These are phyloP conservation scores for Leersia perrieri DNA, from an alignment of 176 grass and related monocot genomes.

Conservation along the genomic window DNA sequence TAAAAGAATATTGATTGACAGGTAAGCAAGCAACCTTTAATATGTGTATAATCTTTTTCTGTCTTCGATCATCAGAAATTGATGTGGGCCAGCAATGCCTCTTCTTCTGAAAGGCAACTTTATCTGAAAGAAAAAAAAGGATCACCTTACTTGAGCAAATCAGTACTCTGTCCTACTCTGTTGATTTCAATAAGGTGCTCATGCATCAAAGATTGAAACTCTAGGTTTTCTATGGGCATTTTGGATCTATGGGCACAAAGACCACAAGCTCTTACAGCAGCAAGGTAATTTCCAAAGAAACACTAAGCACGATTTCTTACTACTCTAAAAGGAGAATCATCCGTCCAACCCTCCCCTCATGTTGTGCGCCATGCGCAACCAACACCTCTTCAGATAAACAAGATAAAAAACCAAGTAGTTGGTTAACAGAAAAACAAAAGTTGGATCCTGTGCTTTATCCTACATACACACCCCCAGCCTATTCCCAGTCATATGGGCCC, in stretches of 20 bases:
- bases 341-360: too few species aligned
- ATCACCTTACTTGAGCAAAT: not conserved
- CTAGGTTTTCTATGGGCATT: too few species aligned
- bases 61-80: conserved; percentile 50
- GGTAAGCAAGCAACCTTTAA: conserved; percentile 54
- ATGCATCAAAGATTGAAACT: not conserved
- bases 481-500: too few species aligned
- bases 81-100: conserved; percentile 37
- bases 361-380: too few species aligned
- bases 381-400: too few species aligned
- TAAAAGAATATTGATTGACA: conserved; percentile 4
- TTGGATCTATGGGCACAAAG: conserved; percentile 1
- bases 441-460: too few species aligned
- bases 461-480: too few species aligned
- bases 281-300: not conserved
- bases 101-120: conserved; percentile 35
- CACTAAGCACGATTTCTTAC: conserved; percentile 10
- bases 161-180: conserved; percentile 22
- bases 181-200: not conserved
- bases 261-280: not conserved
- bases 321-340: too few species aligned
- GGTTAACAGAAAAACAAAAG: too few species aligned
- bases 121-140: conserved; percentile 31
- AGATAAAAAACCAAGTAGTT: too few species aligned
- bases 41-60: conserved; percentile 77